phyloP scores from a whole-genome alignment of 306 rosid genomes.

The Inga oerstediana region DNA sequence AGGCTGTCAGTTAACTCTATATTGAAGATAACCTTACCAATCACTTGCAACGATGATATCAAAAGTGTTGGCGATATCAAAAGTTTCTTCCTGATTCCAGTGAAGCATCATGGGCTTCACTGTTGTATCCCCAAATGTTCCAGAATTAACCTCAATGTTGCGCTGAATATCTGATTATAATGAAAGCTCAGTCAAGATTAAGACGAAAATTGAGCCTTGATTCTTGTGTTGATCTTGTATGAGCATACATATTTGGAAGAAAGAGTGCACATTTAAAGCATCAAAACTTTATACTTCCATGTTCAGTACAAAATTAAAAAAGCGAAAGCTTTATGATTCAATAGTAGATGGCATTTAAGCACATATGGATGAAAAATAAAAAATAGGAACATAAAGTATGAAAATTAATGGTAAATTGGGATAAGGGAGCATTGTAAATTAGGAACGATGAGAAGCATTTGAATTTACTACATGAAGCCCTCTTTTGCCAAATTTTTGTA shows the following conservation, averaged over 20 bases:
- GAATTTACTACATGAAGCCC: background rate
- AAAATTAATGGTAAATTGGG: background rate
- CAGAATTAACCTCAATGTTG: slow-evolving; percentile 68
- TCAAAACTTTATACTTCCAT: background rate
- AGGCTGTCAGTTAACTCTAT: slow-evolving; percentile 6
- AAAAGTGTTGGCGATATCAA: slow-evolving; percentile 49
- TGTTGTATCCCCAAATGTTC: slow-evolving; percentile 77
- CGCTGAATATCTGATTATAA: slow-evolving; percentile 77
- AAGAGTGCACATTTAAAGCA: background rate
- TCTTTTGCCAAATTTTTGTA: background rate
- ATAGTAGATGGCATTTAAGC: background rate
- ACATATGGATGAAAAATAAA: background rate
- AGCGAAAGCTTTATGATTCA: background rate
- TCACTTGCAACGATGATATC: slow-evolving; percentile 71
- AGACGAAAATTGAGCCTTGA: background rate
- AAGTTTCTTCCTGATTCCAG: slow-evolving; percentile 72
- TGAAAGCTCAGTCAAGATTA: slow-evolving; percentile 27
- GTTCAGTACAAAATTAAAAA: background rate
- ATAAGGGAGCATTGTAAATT: background rate
- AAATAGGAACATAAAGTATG: background rate
- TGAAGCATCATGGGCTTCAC: slow-evolving; percentile 80
- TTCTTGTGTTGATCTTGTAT: background rate
- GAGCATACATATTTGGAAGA: slow-evolving; percentile 8
- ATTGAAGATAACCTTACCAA: slow-evolving; percentile 44
- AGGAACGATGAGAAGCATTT: background rate